Percentiles rank a stretch among this genome's conserved stretches.
These are phyloP conservation scores for Delphinella strobiligena DNA, from an alignment of 2,329 filamentous ascomycete genomes.

Conservation along the genomic window DNA sequence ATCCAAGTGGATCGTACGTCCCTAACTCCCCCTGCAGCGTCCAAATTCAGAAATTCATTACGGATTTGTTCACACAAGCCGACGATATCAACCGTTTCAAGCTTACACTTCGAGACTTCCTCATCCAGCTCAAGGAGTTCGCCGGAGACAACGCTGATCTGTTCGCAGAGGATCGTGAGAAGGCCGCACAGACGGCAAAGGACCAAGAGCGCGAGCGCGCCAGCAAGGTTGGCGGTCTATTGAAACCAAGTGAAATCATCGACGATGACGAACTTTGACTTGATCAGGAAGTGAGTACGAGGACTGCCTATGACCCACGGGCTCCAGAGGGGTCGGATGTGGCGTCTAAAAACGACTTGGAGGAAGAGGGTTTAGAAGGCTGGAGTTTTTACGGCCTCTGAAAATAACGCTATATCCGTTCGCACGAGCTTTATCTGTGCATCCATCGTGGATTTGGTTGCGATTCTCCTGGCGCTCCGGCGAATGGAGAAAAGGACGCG, in stretches of 20 bases:
- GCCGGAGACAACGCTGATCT: constrained; percentile 90
- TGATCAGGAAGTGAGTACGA: constrained; percentile 31
- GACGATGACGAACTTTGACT: constrained; percentile 70
- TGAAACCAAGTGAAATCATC: constrained; percentile 95
- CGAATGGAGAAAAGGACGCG: background rate
- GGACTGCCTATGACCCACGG: constrained; percentile 16
- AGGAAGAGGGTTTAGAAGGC: constrained; percentile 38
- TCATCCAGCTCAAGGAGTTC: constrained; percentile 95
- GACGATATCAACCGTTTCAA: constrained; percentile 91
- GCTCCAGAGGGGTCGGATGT: background rate
- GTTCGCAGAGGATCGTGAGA: constrained; percentile 87
- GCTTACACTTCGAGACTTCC: constrained; percentile 86
- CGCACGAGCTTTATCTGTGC: too few relatives aligned
- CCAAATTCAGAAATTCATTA: constrained; percentile 84
- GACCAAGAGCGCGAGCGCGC: constrained; percentile 81
- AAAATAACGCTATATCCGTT: background rate
- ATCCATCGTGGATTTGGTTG: too few relatives aligned
- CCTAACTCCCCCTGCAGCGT: constrained; percentile 36
- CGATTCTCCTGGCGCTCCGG: background rate
- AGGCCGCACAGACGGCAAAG: constrained; percentile 74
- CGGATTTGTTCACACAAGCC: constrained; percentile 78
- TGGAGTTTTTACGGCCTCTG: constrained; percentile 55
- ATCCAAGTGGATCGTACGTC: background rate
- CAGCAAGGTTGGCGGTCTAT: constrained; percentile 86
- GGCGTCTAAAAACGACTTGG: constrained; percentile 7